Evolutionary conservation across 306 rosid species (phyloP), one percentile per base, ranked within the genome.

Genomic region (Ormosia emarginata): DNA sequence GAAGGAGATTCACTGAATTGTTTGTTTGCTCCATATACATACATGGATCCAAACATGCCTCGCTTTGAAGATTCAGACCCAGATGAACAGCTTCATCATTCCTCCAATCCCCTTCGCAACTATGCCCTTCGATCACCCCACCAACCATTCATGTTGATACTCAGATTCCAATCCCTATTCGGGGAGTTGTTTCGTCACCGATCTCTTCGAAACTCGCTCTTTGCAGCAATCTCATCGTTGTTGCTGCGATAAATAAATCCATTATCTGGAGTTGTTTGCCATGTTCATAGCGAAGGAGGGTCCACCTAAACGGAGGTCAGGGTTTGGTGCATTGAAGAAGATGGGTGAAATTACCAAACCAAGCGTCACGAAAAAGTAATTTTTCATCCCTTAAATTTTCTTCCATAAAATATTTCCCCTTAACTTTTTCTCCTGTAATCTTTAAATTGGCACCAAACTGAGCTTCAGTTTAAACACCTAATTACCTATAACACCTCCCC

Each of bases 101-200:
- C 89, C 59, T 71, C 88, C 47, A 81, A 86, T 74, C 24, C 81
- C 90, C 80, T 77, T 84, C 43, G 61, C 87, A 18, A 7, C 77
- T 65, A 71, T 37, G 41, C 40, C 74, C 83, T 37, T 4, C 6
- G 7, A 37, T 37, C 41, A 37, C 5, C 7, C 41, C 41, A 4
- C 41, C 41, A 37, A 37, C 41, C 41, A 37, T 6, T 3, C 41
- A 37, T 5, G 41, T 37, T 37, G 7, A 37, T 6, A 32, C 37
- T 79, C 81, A 74, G 90, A 88, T 82, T 89, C 89, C 13, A 97
- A 77, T n/a, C 82, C 93, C 36, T 89, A 84, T 74, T 90, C 98
- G 10, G 86, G 77, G 61, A 87, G 89, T 81, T 85, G 90, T 80
- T 91, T 92, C 81, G 90, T 92, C 77, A 91, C 94, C 50, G 92